A percentile compares a stretch with the other conserved stretches of the same genome.
These are phyloP conservation scores for Globisporangium sylvaticum DNA, from an alignment of 352 stramenopile genomes.

Conservation along the genomic window DNA sequence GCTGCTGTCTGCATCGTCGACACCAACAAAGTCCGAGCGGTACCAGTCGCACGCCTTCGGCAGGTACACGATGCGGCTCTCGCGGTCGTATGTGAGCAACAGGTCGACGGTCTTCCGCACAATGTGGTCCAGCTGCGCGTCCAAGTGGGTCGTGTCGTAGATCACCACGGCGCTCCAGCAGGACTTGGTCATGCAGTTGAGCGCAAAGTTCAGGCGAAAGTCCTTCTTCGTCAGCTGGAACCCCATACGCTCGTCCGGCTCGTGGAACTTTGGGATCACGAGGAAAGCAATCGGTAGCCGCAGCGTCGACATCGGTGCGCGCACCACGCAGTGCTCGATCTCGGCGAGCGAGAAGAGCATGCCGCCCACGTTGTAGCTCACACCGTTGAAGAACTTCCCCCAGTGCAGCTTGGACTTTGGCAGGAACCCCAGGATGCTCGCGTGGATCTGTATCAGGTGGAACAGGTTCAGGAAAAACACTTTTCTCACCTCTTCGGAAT, in stretches of 20 bases:
- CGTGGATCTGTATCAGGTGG: conserved; percentile 45
- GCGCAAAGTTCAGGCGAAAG: conserved; percentile 54
- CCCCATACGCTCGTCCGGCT: conserved; percentile 22
- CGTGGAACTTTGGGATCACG: conserved; percentile 36
- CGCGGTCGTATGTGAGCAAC: conserved; percentile 38
- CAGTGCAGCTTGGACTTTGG: conserved; percentile 47
- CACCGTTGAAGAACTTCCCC: conserved; percentile 58
- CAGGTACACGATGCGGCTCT: conserved; percentile 39
- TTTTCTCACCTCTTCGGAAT: conserved; percentile 23
- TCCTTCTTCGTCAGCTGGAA: conserved; percentile 30
- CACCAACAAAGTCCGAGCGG: conserved; percentile 33
- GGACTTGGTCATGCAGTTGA: conserved; percentile 61
- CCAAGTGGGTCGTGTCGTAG: conserved; percentile 52
- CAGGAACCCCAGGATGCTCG: conserved; percentile 36
- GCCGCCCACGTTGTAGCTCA: conserved; percentile 44
- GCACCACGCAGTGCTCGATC: conserved; percentile 52
- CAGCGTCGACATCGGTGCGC: conserved; percentile 34
- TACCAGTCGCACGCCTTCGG: conserved; percentile 65
- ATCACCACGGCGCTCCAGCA: conserved; percentile 35
- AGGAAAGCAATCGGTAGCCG: conserved; percentile 38
- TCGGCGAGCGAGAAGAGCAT: conserved; percentile 46
- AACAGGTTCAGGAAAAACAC: conserved; percentile 62
- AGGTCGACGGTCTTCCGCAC: conserved; percentile 25
- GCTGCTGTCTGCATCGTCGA: background rate
- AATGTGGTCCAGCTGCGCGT: conserved; percentile 40